Conservation (phyloP, 1,284 basidiomycete species). For the Agroathelia rolfsii region DNA sequence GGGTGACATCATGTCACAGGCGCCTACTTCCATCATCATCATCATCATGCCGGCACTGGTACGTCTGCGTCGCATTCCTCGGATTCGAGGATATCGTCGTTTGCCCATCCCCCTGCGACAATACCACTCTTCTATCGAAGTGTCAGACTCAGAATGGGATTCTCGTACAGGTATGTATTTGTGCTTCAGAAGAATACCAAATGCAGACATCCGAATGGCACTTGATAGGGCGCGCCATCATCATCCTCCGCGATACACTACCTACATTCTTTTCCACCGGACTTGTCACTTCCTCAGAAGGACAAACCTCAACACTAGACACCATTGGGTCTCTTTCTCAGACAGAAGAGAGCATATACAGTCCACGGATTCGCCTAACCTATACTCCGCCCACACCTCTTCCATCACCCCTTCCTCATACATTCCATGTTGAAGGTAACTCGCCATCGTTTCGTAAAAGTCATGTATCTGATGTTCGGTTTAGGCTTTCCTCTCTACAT, state of each 20-base stretch:
- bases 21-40: too few relatives aligned
- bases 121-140: constrained; percentile 12
- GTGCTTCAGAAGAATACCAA: constrained; percentile 12
- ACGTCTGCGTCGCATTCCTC: constrained; percentile 18
- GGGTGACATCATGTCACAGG: too few relatives aligned
- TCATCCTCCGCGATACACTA: constrained; percentile 56
- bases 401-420: constrained; percentile 59
- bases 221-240: constrained; percentile 54
- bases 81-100: constrained; percentile 20
- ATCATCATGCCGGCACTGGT: constrained; percentile 1
- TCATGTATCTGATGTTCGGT: constrained; percentile 4
- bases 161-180: constrained; percentile 24
- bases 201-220: constrained; percentile 22
- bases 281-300: constrained; percentile 47
- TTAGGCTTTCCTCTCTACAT: constrained; percentile 61
- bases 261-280: constrained; percentile 65
- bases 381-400: constrained; percentile 60
- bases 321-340: constrained; percentile 5
- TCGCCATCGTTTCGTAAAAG: constrained; percentile 1
- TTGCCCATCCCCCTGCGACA: too few relatives aligned
- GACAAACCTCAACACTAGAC: constrained; percentile 13
- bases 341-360: constrained; percentile 39
- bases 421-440: constrained; percentile 58
- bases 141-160: constrained; percentile 28
- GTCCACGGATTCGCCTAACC: constrained; percentile 37